A percentile compares a stretch with the other conserved stretches of the same genome.
Conservation (phyloP, 495 filamentous ascomycete genomes). For the Mytilinidion resinicola region DNA sequence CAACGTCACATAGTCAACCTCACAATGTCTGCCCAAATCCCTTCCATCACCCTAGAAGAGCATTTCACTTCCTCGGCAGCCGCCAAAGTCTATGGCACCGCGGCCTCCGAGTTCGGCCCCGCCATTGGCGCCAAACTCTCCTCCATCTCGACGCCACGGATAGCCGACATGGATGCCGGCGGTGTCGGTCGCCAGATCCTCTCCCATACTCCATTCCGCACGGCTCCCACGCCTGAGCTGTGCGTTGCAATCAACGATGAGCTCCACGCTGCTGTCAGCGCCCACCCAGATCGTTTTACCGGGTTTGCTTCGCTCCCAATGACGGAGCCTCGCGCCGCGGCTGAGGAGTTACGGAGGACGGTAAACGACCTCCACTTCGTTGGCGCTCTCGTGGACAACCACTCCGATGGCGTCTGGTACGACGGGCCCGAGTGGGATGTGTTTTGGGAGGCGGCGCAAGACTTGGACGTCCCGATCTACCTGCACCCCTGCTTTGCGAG, state of each 20-base stretch:
- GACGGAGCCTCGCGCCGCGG: constrained; percentile 20
- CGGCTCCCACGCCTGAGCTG: too few relatives aligned
- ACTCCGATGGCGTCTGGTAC: constrained; percentile 20
- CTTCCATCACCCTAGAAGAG: too few relatives aligned
- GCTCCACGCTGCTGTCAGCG: constrained; percentile 16
- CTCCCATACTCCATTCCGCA: too few relatives aligned
- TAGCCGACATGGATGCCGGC: too few relatives aligned
- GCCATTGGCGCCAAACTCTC: too few relatives aligned
- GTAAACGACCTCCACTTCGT: constrained; percentile 26
- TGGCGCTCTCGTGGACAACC: constrained; percentile 25
- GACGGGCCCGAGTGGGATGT: constrained; percentile 20
- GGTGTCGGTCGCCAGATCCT: too few relatives aligned
- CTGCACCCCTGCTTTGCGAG: constrained; percentile 25
- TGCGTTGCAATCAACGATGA: constrained; percentile 16
- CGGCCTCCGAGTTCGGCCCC: too few relatives aligned
- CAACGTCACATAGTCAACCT: too few relatives aligned
- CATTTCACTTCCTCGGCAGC: too few relatives aligned
- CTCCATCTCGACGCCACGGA: too few relatives aligned
- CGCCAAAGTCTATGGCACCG: too few relatives aligned
- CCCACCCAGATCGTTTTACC: constrained; percentile 21
- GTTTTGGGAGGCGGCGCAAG: constrained; percentile 26
- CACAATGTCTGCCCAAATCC: too few relatives aligned
- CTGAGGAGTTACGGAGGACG: constrained; percentile 19
- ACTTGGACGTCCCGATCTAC: constrained; percentile 30
- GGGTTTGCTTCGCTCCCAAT: constrained; percentile 23